phyloP scores from a whole-genome alignment of 2,329 filamentous ascomycete species.

The Trichoderma harzianum region DNA sequence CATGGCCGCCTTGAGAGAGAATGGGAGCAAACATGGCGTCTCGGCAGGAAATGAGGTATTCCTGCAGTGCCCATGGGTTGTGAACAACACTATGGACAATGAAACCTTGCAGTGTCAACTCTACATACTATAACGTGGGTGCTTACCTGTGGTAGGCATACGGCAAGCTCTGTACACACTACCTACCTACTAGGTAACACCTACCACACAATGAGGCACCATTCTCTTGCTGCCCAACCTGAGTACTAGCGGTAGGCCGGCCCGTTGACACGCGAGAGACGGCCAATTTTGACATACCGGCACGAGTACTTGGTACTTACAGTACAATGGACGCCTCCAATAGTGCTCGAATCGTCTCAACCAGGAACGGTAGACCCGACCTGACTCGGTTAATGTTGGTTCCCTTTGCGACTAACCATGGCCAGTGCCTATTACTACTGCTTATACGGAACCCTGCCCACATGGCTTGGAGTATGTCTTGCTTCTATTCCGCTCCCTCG shows the following conservation, averaged over 20 bases:
- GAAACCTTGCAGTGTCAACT: background rate
- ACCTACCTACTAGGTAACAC: background rate
- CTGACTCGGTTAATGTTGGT: conserved; percentile 6
- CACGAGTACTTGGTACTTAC: background rate
- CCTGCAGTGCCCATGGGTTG: background rate
- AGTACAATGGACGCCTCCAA: background rate
- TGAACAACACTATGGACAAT: background rate
- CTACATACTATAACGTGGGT: background rate
- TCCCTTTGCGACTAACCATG: background rate
- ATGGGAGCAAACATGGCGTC: background rate
- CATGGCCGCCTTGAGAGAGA: background rate
- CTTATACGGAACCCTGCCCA: conserved; percentile 10
- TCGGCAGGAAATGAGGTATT: background rate
- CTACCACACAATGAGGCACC: background rate
- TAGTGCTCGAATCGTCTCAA: background rate
- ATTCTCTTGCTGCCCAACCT: conserved; percentile 9
- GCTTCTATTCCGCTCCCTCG: conserved; percentile 14
- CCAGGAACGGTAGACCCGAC: background rate
- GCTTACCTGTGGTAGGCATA: background rate
- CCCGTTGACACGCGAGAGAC: conserved; percentile 1
- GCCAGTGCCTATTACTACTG: background rate
- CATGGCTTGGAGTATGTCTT: conserved; percentile 17
- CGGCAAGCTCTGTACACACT: background rate
- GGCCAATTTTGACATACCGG: background rate
- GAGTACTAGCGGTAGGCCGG: background rate